Conservation (phyloP, 805 yeast species). For the Candida ficus region DNA sequence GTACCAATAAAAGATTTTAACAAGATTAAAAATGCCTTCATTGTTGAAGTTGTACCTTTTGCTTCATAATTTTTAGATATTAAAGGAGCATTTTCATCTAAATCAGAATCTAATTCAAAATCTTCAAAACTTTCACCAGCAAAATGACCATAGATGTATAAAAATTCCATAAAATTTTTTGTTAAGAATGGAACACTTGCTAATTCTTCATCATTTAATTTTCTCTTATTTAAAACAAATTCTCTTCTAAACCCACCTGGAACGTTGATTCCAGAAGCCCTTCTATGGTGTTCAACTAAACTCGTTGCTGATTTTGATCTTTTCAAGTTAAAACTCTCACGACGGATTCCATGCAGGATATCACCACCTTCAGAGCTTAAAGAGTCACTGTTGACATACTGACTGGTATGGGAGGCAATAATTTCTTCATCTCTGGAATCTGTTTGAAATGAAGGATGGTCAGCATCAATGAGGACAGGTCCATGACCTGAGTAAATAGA, state of each 20-base stretch:
- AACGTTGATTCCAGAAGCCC: constrained; percentile 62
- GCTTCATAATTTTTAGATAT: constrained; percentile 25
- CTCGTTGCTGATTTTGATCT: constrained; percentile 18
- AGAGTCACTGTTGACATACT: constrained; percentile 15
- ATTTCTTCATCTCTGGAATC: constrained; percentile 8
- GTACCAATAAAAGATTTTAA: constrained; percentile 76
- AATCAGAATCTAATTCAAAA: constrained; percentile 37
- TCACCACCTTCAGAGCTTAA: constrained; percentile 23
- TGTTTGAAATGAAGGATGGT: constrained; percentile 12
- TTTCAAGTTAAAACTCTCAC: constrained; percentile 7
- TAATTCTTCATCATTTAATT: constrained; percentile 22
- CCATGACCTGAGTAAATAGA: not conserved
- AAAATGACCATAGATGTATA: constrained; percentile 78
- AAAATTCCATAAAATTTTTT: constrained; percentile 68
- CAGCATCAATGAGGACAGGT: constrained; percentile 10
- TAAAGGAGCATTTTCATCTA: constrained; percentile 27
- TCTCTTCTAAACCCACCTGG: constrained; percentile 85
- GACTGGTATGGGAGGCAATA: not conserved
- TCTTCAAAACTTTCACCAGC: constrained; percentile 82
- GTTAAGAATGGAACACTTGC: constrained; percentile 48
- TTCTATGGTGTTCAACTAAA: constrained; percentile 11
- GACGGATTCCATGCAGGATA: constrained; percentile 17
- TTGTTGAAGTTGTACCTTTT: constrained; percentile 65
- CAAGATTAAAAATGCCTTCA: constrained; percentile 65
- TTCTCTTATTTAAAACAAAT: constrained; percentile 39